Evolutionary conservation across 768 basidiomycete genomes (phyloP), one percentile per base, ranked within the genome.

Genomic region (Agaricus subrufescens): DNA sequence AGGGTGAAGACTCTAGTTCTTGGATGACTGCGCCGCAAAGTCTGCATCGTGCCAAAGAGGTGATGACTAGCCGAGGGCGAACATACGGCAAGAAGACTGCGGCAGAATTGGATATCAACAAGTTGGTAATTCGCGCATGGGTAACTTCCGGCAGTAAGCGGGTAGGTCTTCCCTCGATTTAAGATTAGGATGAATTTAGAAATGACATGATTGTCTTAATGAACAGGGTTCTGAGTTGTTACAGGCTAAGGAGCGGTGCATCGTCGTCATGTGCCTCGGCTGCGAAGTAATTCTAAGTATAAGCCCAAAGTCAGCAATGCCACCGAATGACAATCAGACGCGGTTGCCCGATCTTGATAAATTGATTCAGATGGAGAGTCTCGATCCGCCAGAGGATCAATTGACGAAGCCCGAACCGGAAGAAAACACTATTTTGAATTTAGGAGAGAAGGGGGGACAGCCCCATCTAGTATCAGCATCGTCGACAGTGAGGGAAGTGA

Each of bases 111-210:
- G 58, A 61, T 6, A 67, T 82, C 25, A 63, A 67, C n/a, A 62
- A 63, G 46, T 46, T 82, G 23, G 62, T 61, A 31, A 54, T 76
- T 12, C 57, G 72, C 30, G 79, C 74, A 4, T 83, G 80, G 79
- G 68, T 71, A 26, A 67, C 69, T 15, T 23, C 68, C 10, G 79
- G 79, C 34, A 64, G 61, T 9, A 73, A 56, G 62, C 74, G 65
- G 69, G 78, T 68, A 37, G 0, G 63, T 62, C 45, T 43, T 27
- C 37, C n/a, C n/a, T 57, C 46, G 37, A 37, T 29, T 29, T 2
- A 29, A 34, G 46, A 50, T 34, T 45, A 39, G 50, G 15, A 37
- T 39, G 30, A 43, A 15, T 46, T 46, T 46, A 34, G 26, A 9
- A 45, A 19, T 31, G 26, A 25, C 8, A 50, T 42, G 25, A 23